phyloP scores from a whole-genome alignment of 2,329 filamentous ascomycete species.

The Claviceps cyperi region DNA sequence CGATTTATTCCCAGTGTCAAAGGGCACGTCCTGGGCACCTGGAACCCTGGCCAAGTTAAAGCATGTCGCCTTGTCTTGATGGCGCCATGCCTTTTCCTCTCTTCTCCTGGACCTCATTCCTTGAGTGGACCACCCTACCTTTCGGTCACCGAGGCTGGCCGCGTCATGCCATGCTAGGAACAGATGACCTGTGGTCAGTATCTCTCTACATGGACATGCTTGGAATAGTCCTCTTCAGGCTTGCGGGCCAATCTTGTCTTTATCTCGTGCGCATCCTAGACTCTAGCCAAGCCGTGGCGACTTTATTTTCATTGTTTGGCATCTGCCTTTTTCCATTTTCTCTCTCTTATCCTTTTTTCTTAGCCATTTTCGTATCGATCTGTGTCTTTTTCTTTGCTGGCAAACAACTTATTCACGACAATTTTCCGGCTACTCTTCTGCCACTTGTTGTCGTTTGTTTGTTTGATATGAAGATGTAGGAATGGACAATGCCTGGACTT shows the following conservation, averaged over 20 bases:
- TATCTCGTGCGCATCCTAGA: slow-evolving; percentile 22
- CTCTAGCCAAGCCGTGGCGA: slow-evolving; percentile 15
- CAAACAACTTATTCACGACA: slow-evolving; percentile 17
- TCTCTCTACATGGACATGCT: slow-evolving; percentile 17
- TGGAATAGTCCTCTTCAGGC: slow-evolving; percentile 15
- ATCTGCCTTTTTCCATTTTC: slow-evolving; percentile 5
- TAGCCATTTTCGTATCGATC: not conserved
- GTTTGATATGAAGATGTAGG: not conserved
- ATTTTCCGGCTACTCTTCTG: not conserved
- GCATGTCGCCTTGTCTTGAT: not conserved
- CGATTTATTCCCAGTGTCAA: not conserved
- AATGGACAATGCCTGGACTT: not conserved
- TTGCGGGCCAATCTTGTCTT: slow-evolving; percentile 10
- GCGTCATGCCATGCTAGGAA: slow-evolving; percentile 8
- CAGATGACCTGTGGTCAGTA: slow-evolving; percentile 15
- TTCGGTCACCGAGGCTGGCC: not conserved
- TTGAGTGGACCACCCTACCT: not conserved
- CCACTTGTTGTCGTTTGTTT: slow-evolving; percentile 1
- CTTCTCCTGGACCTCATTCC: not conserved
- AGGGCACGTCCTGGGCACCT: not conserved
- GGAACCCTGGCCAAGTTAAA: not conserved
- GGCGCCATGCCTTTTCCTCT: not conserved
- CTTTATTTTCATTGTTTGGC: slow-evolving; percentile 10
- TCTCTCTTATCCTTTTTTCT: slow-evolving; percentile 11
- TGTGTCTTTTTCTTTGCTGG: not conserved